Percentiles rank a stretch among this genome's conserved stretches.
These are phyloP conservation scores for Zanthoxylum bungeanum DNA, from an alignment of 345 rosid species.

Conservation along the genomic window DNA sequence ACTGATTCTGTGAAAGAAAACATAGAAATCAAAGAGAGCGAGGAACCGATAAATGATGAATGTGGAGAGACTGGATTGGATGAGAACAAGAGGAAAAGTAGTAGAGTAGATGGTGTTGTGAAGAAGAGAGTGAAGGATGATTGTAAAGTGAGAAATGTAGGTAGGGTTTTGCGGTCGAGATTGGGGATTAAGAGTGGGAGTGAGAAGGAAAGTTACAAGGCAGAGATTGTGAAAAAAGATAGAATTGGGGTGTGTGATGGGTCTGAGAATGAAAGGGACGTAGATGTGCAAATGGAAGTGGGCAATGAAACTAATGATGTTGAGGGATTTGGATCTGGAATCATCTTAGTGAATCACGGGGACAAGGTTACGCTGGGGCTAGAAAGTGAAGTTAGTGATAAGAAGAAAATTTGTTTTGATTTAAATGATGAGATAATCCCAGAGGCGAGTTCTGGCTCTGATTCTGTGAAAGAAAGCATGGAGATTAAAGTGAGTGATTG, in stretches of 20 bases:
- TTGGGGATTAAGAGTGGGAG: conserved; percentile 21
- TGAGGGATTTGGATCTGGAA: background rate
- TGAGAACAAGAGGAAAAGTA: conserved; percentile 21
- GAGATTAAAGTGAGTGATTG: conserved; percentile 11
- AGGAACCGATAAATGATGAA: conserved; percentile 7
- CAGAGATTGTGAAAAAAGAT: conserved; percentile 6
- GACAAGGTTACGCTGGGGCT: background rate
- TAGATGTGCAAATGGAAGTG: conserved; percentile 16
- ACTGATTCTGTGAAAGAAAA: conserved; percentile 13
- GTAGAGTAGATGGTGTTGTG: conserved; percentile 15
- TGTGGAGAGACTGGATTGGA: conserved; percentile 15
- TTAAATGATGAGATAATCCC: background rate
- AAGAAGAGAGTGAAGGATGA: conserved; percentile 25
- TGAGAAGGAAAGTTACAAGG: conserved; percentile 5
- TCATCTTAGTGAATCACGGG: background rate
- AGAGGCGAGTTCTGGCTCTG: background rate
- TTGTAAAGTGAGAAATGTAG: conserved; percentile 22
- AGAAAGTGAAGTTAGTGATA: background rate
- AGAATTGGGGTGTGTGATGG: conserved; percentile 2
- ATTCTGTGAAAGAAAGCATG: conserved; percentile 13
- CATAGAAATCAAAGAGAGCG: conserved; percentile 10
- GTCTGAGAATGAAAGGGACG: conserved; percentile 14
- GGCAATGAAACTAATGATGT: conserved; percentile 13
- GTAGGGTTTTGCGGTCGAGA: conserved; percentile 54
- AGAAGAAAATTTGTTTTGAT: background rate